Evolutionary conservation across 2,329 filamentous ascomycete species (phyloP).

Genomic region (Hypocreales sp.): DNA sequence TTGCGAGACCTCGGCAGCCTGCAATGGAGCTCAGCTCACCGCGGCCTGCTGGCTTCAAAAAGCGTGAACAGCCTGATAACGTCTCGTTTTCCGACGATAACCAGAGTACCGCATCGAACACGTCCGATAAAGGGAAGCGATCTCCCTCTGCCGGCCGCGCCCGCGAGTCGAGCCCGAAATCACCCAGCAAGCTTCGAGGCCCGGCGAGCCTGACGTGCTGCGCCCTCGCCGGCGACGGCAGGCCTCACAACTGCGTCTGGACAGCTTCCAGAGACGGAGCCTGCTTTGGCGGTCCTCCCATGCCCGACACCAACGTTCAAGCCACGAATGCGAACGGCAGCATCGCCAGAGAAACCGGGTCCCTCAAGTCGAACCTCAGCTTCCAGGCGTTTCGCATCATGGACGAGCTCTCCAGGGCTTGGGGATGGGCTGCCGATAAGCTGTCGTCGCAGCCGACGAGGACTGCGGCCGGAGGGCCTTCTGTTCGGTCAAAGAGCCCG

Average conservation of each 20-base stretch:
- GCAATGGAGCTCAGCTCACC: neutral
- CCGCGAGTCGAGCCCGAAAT: neutral
- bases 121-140: too few species aligned
- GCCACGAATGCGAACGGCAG: neutral
- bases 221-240: neutral
- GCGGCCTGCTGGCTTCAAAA: neutral
- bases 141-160: neutral
- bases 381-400: conserved; percentile 1
- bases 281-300: neutral
- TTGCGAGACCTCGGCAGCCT: neutral
- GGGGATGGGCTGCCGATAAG: neutral
- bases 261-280: neutral
- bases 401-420: conserved; percentile 1
- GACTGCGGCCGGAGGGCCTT: neutral
- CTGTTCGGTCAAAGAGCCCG: neutral
- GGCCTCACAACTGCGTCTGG: neutral
- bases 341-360: neutral
- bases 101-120: too few species aligned
- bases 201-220: conserved; percentile 1
- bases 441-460: neutral
- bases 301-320: too few species aligned
- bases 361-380: neutral
- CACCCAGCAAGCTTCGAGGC: neutral
- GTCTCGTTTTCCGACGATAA: too few species aligned
- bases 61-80: too few species aligned